Evolutionary conservation across 2,329 filamentous ascomycete genomes (phyloP), one percentile per base, ranked within the genome.

Genomic region (Ophiocordyceps unilateralis): DNA sequence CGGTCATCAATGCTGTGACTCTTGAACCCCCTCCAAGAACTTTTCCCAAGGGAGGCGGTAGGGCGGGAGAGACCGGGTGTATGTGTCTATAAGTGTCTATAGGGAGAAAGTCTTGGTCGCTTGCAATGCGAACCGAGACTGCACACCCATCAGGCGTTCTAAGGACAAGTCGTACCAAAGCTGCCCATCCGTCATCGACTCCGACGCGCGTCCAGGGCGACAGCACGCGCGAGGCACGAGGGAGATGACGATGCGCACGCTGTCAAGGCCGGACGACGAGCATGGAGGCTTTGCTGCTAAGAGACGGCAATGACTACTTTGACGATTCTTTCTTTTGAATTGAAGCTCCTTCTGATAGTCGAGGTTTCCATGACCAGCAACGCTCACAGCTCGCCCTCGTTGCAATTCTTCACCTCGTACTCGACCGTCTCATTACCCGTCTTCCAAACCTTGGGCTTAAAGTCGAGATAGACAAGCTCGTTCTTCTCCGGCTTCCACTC

Each of bases 401-500:
- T 28, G 21, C 48, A 48, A 6, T 41, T 46, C 39, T 44, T 51
- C 12, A 67, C 62, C 45, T 57, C 54, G 44, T 66, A 68, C 40
- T 62, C 56, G 8, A 68, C 64, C 2, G 64, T 67, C 46, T 63
- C 54, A 39, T 67, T 67, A 3, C 64, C 64, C 3, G 59, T 62
- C 37, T 56, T 58, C 43, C 58, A 60, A 3, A 68, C 47, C 57
- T 67, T 68, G 15, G 65, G 64, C 48, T 64, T 66, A 48, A 67
- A 68, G 46, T 67, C 65, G 34, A 68, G 45, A 26, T 66, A 66
- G 4, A 67, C 63, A 19, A 66, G 53, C 56, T 67, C 64, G 10
- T 54, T 54, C 57, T 67, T 67, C 48, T 65, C 59, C 0, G 63
- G 58, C 2, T 51, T 63, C 65, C 65, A 68, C 30, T 66, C 54